These are phyloP conservation scores for Elsinoe batatas DNA, from an alignment of 2,329 filamentous ascomycete species.

Conservation along the genomic window DNA sequence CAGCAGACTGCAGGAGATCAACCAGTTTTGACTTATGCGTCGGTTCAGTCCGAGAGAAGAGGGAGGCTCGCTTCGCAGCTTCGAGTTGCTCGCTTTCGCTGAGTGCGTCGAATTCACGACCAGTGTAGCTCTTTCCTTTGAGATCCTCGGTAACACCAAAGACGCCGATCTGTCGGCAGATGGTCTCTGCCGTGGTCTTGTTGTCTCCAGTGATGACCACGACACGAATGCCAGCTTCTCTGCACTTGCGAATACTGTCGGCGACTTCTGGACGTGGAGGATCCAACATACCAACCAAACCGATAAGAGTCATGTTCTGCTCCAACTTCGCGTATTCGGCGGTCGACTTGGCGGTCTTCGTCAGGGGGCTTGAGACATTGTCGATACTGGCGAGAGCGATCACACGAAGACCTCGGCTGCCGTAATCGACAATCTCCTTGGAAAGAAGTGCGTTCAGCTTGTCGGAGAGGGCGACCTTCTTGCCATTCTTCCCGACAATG, in stretches of 20 bases:
- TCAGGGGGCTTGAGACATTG: slow-evolving; percentile 57
- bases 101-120: slow-evolving; percentile 84
- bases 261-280: slow-evolving; percentile 89
- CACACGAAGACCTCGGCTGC: slow-evolving; percentile 83
- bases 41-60: slow-evolving; percentile 95
- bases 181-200: slow-evolving; percentile 92
- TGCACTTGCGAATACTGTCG: slow-evolving; percentile 76
- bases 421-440: slow-evolving; percentile 78
- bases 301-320: slow-evolving; percentile 87
- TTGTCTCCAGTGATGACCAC: slow-evolving; percentile 98
- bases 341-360: slow-evolving; percentile 65
- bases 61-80: slow-evolving; percentile 72
- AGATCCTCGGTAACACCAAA: slow-evolving; percentile 76
- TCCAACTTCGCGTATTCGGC: slow-evolving; percentile 79
- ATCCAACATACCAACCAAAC: slow-evolving; percentile 92
- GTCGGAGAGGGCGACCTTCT: slow-evolving; percentile 60
- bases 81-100: slow-evolving; percentile 68
- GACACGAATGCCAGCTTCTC: slow-evolving; percentile 85
- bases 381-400: slow-evolving; percentile 85
- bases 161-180: slow-evolving; percentile 93
- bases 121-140: slow-evolving; percentile 86
- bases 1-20: slow-evolving; percentile 83
- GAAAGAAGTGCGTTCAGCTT: slow-evolving; percentile 61
- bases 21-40: slow-evolving; percentile 96
- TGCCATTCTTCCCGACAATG: slow-evolving; percentile 67